phyloP scores from a whole-genome alignment of 2,329 filamentous ascomycete genomes.

The Monosporascus sp. region DNA sequence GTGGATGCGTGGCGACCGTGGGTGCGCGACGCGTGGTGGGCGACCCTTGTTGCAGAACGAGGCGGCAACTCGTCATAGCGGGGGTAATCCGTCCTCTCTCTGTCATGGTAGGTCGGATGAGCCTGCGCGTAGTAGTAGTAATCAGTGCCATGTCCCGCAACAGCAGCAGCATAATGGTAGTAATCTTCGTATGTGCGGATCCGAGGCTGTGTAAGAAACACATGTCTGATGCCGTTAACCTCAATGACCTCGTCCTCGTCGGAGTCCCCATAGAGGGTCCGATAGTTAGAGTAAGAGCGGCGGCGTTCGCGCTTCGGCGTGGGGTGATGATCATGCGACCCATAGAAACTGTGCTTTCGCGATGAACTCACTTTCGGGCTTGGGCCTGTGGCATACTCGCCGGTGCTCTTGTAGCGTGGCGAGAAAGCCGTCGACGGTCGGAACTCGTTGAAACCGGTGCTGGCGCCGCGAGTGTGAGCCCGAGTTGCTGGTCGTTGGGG shows the following conservation, averaged over 20 bases:
- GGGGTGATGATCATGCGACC: conserved; percentile 36
- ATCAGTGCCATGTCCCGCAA: conserved; percentile 55
- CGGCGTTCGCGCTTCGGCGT: conserved; percentile 47
- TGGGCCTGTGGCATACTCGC: conserved; percentile 54
- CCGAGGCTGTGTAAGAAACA: conserved; percentile 46
- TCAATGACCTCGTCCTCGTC: conserved; percentile 59
- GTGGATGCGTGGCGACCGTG: conserved; percentile 44
- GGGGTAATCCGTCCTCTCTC: conserved; percentile 35
- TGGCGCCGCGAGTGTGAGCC: conserved; percentile 42
- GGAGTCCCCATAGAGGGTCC: conserved; percentile 57
- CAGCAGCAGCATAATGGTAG: conserved; percentile 36
- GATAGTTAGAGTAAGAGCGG: conserved; percentile 53
- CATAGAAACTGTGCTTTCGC: conserved; percentile 33
- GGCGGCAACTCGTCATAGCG: conserved; percentile 33
- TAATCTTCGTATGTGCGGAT: conserved; percentile 27
- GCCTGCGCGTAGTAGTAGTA: conserved; percentile 51
- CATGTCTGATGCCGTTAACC: conserved; percentile 46
- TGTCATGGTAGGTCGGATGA: conserved; percentile 29
- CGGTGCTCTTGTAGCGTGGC: conserved; percentile 57
- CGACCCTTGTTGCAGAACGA: conserved; percentile 35
- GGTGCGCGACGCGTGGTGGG: conserved; percentile 21
- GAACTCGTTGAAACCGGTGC: conserved; percentile 36
- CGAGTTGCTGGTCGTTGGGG: conserved; percentile 51
- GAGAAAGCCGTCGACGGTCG: conserved; percentile 48
- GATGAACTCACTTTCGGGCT: conserved; percentile 54